These are phyloP conservation scores for Diutina sp. DNA, from an alignment of 1,139 yeast genomes.

Conservation along the genomic window DNA sequence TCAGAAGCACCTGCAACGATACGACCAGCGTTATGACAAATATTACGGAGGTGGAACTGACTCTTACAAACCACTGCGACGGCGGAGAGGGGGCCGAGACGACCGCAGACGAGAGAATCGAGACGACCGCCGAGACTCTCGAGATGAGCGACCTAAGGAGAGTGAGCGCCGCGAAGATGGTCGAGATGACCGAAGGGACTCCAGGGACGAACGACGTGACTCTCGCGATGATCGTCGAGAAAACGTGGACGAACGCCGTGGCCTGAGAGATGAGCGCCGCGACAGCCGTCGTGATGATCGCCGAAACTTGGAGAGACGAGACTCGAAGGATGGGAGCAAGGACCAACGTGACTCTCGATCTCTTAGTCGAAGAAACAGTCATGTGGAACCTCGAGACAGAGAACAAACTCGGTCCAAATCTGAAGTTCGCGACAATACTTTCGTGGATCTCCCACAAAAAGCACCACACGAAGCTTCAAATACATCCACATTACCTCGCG, in stretches of 20 bases:
- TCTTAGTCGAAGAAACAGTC: background rate
- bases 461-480: background rate
- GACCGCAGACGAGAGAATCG: background rate
- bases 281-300: background rate
- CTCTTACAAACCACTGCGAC: constrained; percentile 1
- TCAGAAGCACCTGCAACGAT: background rate
- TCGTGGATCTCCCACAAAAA: background rate
- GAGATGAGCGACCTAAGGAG: background rate
- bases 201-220: constrained; percentile 3
- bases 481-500: background rate
- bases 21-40: constrained; percentile 1
- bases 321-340: constrained; percentile 5
- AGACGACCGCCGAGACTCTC: background rate
- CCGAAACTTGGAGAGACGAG: constrained; percentile 4
- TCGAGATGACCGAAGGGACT: background rate
- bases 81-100: background rate
- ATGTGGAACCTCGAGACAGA: background rate
- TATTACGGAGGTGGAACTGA: background rate
- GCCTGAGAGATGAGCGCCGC: background rate
- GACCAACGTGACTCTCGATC: background rate
- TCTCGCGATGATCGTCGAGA: background rate
- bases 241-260: background rate
- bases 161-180: constrained; percentile 3
- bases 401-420: background rate
- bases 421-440: background rate